Percentiles rank a stretch among this genome's conserved stretches.
Conservation (phyloP, 1,284 basidiomycete species). For the Chiua sp. region DNA sequence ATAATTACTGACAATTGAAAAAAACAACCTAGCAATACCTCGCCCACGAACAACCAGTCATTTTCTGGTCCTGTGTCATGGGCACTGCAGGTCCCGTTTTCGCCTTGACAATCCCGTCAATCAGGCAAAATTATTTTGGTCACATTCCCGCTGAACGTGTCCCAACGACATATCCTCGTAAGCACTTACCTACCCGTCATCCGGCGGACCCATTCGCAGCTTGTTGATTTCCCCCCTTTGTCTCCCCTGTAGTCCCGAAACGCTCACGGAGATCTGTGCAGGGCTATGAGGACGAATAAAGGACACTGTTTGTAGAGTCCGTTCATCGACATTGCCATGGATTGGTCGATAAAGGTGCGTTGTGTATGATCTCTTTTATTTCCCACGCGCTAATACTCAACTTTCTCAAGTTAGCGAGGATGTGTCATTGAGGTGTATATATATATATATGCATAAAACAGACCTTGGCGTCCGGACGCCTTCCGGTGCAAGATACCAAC, state of each 20-base stretch:
- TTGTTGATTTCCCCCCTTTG: constrained; percentile 3
- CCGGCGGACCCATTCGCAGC: not conserved
- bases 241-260: constrained; percentile 39
- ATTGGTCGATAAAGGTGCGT: constrained; percentile 6
- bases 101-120: constrained; percentile 79
- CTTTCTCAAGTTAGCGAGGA: constrained; percentile 11
- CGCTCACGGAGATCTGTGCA: constrained; percentile 43
- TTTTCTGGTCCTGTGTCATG: constrained; percentile 87
- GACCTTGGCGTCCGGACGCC: not conserved
- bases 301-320: not conserved
- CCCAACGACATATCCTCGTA: constrained; percentile 88
- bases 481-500: not conserved
- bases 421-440: constrained; percentile 5
- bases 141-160: constrained; percentile 77
- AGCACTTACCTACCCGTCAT: constrained; percentile 38
- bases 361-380: not conserved
- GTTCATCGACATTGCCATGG: not conserved
- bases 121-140: constrained; percentile 74
- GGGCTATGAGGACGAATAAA: constrained; percentile 50
- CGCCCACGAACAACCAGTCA: constrained; percentile 92
- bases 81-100: constrained; percentile 81
- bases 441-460: constrained; percentile 1
- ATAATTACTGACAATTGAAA: not conserved
- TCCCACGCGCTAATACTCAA: not conserved
- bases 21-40: constrained; percentile 58